A percentile compares a stretch with the other conserved stretches of the same genome.
phyloP scores from a whole-genome alignment of 2,329 filamentous ascomycete species.

The Verticillium albo-atrum region DNA sequence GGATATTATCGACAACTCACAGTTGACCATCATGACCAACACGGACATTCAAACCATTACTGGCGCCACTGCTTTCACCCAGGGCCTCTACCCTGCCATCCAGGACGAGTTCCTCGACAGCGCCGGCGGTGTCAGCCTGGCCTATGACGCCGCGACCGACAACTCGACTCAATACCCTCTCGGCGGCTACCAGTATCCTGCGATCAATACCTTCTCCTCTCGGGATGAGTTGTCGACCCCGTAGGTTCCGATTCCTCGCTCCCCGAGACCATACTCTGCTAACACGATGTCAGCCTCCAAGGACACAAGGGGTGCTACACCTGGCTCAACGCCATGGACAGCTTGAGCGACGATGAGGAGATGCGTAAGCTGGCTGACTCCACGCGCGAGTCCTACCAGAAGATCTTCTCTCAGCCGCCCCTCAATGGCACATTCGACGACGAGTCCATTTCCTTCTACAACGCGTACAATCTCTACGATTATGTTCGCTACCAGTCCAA shows the following conservation, averaged over 20 bases:
- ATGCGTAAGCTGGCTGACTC: constrained; percentile 19
- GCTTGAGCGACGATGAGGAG: constrained; percentile 18
- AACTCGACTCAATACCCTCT: constrained; percentile 61
- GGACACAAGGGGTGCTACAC: constrained; percentile 31
- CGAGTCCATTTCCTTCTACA: constrained; percentile 34
- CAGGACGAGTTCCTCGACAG: constrained; percentile 30
- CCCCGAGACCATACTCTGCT: not conserved
- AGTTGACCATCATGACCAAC: constrained; percentile 37
- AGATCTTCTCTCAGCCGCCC: constrained; percentile 30
- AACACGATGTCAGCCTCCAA: constrained; percentile 24
- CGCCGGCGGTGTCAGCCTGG: constrained; percentile 23
- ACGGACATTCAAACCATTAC: constrained; percentile 50
- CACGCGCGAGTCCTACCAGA: constrained; percentile 36
- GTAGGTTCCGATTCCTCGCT: constrained; percentile 25
- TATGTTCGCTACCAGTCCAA: constrained; percentile 48
- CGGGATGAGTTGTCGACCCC: constrained; percentile 39
- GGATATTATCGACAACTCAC: constrained; percentile 42
- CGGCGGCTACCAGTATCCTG: constrained; percentile 76
- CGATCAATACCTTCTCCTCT: constrained; percentile 49
- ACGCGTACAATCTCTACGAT: constrained; percentile 51
- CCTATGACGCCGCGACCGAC: constrained; percentile 38
- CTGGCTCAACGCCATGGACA: constrained; percentile 26
- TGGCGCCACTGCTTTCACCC: constrained; percentile 72
- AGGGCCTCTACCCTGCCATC: constrained; percentile 77
- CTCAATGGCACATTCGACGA: constrained; percentile 31